These are phyloP conservation scores for Cercophora newfieldiana DNA, from an alignment of 495 filamentous ascomycete species.

Conservation along the genomic window DNA sequence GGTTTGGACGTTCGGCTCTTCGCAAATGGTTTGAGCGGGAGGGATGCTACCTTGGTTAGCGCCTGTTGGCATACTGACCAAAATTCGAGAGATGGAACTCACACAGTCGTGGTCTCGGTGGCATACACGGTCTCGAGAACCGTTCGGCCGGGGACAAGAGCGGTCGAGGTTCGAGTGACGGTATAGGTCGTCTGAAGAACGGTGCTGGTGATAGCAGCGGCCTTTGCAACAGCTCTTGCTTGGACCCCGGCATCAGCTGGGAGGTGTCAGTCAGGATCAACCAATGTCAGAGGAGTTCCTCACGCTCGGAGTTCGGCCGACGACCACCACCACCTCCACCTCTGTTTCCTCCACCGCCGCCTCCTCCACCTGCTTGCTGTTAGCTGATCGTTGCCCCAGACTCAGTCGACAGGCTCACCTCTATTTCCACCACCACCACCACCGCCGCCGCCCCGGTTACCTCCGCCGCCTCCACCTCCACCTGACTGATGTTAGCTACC, in stretches of 20 bases:
- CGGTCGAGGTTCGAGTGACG: slow-evolving; percentile 22
- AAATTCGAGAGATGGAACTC: neutral
- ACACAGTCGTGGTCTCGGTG: slow-evolving; percentile 20
- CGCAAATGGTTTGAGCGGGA: slow-evolving; percentile 26
- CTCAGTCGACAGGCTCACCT: neutral
- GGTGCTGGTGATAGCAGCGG: slow-evolving; percentile 23
- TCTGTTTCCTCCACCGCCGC: slow-evolving; percentile 2
- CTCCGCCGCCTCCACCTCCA: slow-evolving; percentile 7
- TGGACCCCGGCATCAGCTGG: neutral
- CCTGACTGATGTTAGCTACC: neutral
- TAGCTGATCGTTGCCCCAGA: neutral
- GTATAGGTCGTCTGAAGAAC: slow-evolving; percentile 21
- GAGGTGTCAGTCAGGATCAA: neutral
- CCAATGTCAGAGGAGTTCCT: neutral
- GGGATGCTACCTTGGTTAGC: slow-evolving; percentile 17
- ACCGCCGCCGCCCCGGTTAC: slow-evolving; percentile 3
- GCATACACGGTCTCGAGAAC: slow-evolving; percentile 23
- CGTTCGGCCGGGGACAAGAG: slow-evolving; percentile 15
- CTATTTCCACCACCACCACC: slow-evolving; percentile 8
- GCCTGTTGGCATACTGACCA: neutral
- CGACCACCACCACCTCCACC: neutral
- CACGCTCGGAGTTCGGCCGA: neutral
- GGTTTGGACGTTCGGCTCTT: slow-evolving; percentile 16
- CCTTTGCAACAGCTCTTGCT: slow-evolving; percentile 9
- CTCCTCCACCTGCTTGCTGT: slow-evolving; percentile 13